These are phyloP conservation scores for Aspergillus sergii DNA, from an alignment of 2,329 filamentous ascomycete genomes.

Conservation along the genomic window DNA sequence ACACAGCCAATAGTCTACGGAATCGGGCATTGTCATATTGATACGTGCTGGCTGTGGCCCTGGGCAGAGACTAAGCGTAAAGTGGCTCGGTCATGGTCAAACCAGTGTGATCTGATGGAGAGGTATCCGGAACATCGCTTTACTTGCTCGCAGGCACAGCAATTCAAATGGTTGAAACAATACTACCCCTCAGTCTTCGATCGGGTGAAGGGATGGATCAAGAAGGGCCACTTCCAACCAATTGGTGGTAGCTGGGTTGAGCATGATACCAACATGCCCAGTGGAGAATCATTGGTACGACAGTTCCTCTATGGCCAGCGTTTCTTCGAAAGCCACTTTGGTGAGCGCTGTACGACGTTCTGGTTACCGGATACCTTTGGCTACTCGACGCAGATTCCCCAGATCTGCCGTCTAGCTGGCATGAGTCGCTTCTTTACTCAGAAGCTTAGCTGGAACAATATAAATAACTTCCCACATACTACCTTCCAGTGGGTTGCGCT, in stretches of 20 bases:
- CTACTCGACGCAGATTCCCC: slow-evolving; percentile 91
- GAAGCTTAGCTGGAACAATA: slow-evolving; percentile 99
- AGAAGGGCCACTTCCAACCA: slow-evolving; percentile 86
- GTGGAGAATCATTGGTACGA: slow-evolving; percentile 87
- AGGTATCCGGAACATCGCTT: slow-evolving; percentile 93
- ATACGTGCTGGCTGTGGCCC: slow-evolving; percentile 98
- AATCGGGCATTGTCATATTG: slow-evolving; percentile 96
- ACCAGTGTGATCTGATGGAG: slow-evolving; percentile 93
- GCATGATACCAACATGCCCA: slow-evolving; percentile 96
- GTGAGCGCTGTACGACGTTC: slow-evolving; percentile 84
- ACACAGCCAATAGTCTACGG: slow-evolving; percentile 78
- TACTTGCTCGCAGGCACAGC: slow-evolving; percentile 89
- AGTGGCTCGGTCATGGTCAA: slow-evolving; percentile 93
- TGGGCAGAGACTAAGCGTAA: slow-evolving; percentile 98
- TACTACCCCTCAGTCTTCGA: slow-evolving; percentile 87
- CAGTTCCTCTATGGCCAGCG: slow-evolving; percentile 96
- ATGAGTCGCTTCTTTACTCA: slow-evolving; percentile 98
- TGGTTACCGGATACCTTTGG: slow-evolving; percentile 99
- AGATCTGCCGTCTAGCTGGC: slow-evolving; percentile 88
- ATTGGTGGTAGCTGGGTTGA: slow-evolving; percentile 99
- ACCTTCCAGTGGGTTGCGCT: slow-evolving; percentile 98
- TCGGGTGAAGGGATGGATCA: slow-evolving; percentile 87
- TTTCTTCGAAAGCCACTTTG: slow-evolving; percentile 92
- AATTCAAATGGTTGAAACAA: slow-evolving; percentile 95
- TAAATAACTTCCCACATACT: slow-evolving; percentile 97